phyloP scores from a whole-genome alignment of 2,329 filamentous ascomycete genomes.

The Penicillium vulpinum region DNA sequence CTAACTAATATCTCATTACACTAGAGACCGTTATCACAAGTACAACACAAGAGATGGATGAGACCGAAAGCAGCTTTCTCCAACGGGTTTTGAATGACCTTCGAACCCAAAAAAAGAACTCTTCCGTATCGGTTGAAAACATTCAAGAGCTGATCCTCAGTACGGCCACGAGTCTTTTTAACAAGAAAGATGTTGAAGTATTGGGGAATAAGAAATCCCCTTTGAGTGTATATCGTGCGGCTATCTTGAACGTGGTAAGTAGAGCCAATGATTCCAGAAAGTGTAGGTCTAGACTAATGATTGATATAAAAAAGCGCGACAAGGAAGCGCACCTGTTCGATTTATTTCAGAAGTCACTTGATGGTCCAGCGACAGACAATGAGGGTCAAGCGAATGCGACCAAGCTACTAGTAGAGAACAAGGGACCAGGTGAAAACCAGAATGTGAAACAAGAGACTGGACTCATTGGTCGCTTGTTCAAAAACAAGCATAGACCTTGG shows the following conservation, averaged over 20 bases:
- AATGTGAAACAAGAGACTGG: not conserved
- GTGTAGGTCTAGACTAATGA: not conserved
- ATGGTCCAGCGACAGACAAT: not conserved
- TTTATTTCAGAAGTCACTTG: not conserved
- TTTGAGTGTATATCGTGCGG: slow-evolving; percentile 14
- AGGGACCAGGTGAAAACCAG: not conserved
- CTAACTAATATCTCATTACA: not conserved
- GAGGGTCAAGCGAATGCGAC: not conserved
- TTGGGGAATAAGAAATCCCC: slow-evolving; percentile 5
- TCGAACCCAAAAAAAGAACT: not conserved
- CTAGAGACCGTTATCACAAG: slow-evolving; percentile 15
- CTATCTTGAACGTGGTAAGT: slow-evolving; percentile 10
- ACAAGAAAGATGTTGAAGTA: not conserved
- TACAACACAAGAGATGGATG: slow-evolving; percentile 5
- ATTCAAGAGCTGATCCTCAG: slow-evolving; percentile 10
- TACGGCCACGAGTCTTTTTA: slow-evolving; percentile 6
- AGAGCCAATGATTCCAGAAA: not conserved
- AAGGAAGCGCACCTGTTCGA: not conserved
- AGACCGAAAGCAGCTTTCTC: not conserved
- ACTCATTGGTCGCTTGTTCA: not conserved
- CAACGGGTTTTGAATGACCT: slow-evolving; percentile 6
- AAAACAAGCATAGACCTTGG: no score
- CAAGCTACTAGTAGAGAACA: not conserved
- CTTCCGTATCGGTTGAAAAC: not conserved
- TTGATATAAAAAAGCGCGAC: slow-evolving; percentile 5